Conservation (phyloP, 139 green algal species). For the Chlamydomonas asymmetrica region DNA sequence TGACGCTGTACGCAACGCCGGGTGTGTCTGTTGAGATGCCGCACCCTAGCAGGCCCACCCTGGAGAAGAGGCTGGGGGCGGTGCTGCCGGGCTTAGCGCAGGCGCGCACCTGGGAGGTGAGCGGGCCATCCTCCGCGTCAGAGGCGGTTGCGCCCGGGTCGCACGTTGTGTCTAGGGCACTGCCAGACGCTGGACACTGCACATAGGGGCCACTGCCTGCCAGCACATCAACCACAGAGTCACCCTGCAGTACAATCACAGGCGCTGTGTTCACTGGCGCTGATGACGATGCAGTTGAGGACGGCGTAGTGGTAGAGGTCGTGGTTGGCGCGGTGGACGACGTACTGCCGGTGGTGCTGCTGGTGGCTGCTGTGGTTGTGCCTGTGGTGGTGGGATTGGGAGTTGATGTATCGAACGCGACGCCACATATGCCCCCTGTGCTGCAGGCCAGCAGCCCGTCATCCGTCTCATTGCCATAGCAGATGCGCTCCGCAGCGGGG, state of each 20-base stretch:
- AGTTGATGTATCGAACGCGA: not conserved
- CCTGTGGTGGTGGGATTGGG: not conserved
- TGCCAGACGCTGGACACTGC: not conserved
- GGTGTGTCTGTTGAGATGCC: not conserved
- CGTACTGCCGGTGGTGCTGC: not conserved
- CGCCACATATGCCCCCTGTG: slow-evolving; percentile 10
- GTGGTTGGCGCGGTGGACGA: not conserved
- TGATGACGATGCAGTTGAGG: not conserved
- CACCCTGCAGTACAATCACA: not conserved
- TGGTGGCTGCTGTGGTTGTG: not conserved
- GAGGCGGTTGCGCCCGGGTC: slow-evolving; percentile 13
- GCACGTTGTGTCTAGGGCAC: not conserved
- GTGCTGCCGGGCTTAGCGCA: not conserved
- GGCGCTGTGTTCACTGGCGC: not conserved
- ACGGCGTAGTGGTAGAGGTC: not conserved
- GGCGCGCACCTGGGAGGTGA: slow-evolving; percentile 5
- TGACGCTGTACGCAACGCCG: slow-evolving; percentile 7
- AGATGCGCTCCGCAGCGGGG: not conserved
- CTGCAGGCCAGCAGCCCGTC: slow-evolving; percentile 1
- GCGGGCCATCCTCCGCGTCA: slow-evolving; percentile 26
- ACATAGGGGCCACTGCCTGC: not conserved
- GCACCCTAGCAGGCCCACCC: slow-evolving; percentile 5
- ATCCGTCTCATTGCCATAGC: not conserved
- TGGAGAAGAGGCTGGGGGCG: not conserved
- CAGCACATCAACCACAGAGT: not conserved